These are phyloP conservation scores for Boletus speciosus DNA, from an alignment of 768 basidiomycete species.

Conservation along the genomic window DNA sequence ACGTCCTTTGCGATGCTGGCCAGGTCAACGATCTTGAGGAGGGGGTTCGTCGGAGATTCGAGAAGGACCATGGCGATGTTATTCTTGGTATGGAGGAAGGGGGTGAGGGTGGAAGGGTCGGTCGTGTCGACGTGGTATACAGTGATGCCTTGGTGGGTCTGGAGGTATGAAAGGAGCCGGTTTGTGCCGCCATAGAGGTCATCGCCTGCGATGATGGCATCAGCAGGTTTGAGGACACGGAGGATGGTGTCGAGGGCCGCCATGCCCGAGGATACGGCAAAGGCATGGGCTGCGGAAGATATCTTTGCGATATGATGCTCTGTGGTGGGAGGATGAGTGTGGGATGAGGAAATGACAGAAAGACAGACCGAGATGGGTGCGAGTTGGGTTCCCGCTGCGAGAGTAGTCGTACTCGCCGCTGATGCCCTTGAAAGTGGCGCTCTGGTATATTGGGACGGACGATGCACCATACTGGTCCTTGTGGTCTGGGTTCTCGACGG, in stretches of 20 bases:
- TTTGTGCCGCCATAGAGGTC: constrained; percentile 98
- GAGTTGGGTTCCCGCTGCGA: constrained; percentile 93
- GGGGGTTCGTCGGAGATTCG: constrained; percentile 95
- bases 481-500: constrained; percentile 85
- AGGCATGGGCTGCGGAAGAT: constrained; percentile 86
- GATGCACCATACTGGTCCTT: constrained; percentile 96
- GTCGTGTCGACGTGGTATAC: constrained; percentile 97
- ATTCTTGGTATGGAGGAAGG: constrained; percentile 55
- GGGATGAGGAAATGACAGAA: neutral
- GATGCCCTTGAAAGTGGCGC: constrained; percentile 95
- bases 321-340: constrained; percentile 32
- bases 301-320: constrained; percentile 98
- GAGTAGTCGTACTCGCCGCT: constrained; percentile 89
- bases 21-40: constrained; percentile 92
- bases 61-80: constrained; percentile 94
- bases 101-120: constrained; percentile 55
- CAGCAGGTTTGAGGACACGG: constrained; percentile 90
- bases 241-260: constrained; percentile 95
- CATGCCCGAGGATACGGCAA: constrained; percentile 96
- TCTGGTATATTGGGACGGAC: constrained; percentile 96
- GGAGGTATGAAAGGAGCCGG: constrained; percentile 86
- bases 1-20: constrained; percentile 79
- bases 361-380: constrained; percentile 83
- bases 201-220: constrained; percentile 93
- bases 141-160: constrained; percentile 79